Evolutionary conservation across 495 filamentous ascomycete genomes (phyloP), one percentile per base, ranked within the genome.

Genomic region (Opeltia flavorubescens): DNA sequence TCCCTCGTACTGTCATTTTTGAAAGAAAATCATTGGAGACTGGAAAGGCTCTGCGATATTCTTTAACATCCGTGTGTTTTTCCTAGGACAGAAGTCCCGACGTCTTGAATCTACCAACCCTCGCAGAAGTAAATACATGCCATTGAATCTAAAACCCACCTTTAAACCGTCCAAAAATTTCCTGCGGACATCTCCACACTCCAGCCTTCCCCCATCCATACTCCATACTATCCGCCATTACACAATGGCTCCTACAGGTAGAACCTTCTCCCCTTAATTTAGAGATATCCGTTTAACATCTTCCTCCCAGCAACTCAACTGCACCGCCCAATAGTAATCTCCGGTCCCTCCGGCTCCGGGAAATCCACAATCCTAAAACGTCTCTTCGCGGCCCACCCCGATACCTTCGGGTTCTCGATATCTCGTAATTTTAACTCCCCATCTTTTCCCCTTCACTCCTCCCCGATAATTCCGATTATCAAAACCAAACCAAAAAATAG

Each of bases 361-460:
- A 95, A 96, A 74, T 82, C 78, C 39, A 95, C 89, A 21, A 74
- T 96, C 20, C 77, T 91, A 52, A 78, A 80, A 52, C 67, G 76
- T 15, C 79, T 96, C 11, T 77, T 81, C 56, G 65, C 63, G 23
- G 68, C 74, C 18, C 77, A 81, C 59, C 85, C 86, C 11, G 69
- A 80, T 51, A 79, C 70, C 30, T 94, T 94, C 61, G 77, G 78
- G 12, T 84, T 94, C 54, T 85, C 81, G 33, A 73, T 95, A 42
- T 89, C 84, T 28, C 84, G 65, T 67, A 52, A 11, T 55, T 52
- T 11, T 23, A 15, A 6, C 25, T 33, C 44, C 26, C 0, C 28
- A 17, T 12, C 23, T 48, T 12, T 25, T 29, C 26, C 8, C 26
- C 26, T 12, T 23, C 34, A 18, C 18, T 11, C 20, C 47, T 40